Conservation (phyloP, 2,329 filamentous ascomycete genomes). For the Madurella fahalii region DNA sequence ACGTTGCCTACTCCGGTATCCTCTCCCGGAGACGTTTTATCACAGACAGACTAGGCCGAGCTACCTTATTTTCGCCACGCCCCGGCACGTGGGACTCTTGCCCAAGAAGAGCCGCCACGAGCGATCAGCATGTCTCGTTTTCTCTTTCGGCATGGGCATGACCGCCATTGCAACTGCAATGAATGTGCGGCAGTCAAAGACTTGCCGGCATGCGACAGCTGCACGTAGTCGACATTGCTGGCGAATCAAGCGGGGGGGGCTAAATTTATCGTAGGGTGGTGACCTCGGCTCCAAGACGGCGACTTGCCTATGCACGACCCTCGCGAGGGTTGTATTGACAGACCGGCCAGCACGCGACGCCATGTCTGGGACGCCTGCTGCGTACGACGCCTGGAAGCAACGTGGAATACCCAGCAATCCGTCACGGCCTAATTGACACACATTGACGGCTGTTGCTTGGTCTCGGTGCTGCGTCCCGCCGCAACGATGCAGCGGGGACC, state of each 20-base stretch:
- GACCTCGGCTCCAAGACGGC: conserved; percentile 13
- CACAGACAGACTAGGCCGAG: conserved; percentile 6
- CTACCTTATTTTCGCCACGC: not conserved
- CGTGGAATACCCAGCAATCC: conserved; percentile 17
- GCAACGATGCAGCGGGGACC: conserved; percentile 5
- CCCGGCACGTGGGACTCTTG: not conserved
- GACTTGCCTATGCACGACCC: conserved; percentile 18
- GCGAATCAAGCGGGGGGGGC: conserved; percentile 17
- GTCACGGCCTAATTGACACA: conserved; percentile 16
- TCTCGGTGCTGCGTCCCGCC: conserved; percentile 6
- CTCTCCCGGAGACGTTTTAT: not conserved
- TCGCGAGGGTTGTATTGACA: conserved; percentile 15
- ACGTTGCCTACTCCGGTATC: conserved; percentile 2
- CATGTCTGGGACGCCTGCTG: conserved; percentile 14
- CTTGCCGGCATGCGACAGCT: conserved; percentile 17
- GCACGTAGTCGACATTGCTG: conserved; percentile 4
- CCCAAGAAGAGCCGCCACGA: too few species aligned
- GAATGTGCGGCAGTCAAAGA: conserved; percentile 20
- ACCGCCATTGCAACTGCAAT: conserved; percentile 14
- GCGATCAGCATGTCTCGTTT: not conserved
- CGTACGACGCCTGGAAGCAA: conserved; percentile 18
- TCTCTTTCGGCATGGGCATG: not conserved
- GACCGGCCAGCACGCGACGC: conserved; percentile 13
- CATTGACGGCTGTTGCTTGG: conserved; percentile 11
- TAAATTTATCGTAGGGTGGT: conserved; percentile 19